These are phyloP conservation scores for Termitomyces sp. DNA, from an alignment of 768 basidiomycete species.

Conservation along the genomic window DNA sequence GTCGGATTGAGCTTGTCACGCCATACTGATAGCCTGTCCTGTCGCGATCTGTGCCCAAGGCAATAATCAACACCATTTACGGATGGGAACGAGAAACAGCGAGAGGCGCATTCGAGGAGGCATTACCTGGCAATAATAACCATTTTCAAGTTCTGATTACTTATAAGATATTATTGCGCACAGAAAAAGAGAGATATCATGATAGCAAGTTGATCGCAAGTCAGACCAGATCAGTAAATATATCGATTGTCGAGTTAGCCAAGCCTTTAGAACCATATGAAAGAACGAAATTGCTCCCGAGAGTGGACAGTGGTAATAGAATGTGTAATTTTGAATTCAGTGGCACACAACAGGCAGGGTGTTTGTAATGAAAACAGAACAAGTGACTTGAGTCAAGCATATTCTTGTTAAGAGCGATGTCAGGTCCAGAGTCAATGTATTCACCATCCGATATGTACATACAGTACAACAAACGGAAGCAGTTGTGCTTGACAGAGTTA, in stretches of 20 bases:
- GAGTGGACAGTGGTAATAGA: not conserved
- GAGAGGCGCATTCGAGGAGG: no score
- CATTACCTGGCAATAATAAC: no score
- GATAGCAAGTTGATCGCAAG: no score
- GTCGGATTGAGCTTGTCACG: no score
- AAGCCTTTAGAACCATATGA: not conserved
- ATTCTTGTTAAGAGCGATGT: not conserved
- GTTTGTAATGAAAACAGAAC: not conserved
- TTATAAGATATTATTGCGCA: no score
- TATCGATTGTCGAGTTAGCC: not conserved
- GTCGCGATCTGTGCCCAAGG: no score
- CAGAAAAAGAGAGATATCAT: not conserved
- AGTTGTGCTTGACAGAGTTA: not conserved
- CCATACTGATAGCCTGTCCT: no score
- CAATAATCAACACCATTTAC: no score
- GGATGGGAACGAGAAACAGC: no score
- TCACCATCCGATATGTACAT: no score
- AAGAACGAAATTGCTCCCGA: not conserved
- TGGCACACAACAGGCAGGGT: not conserved
- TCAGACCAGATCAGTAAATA: not conserved
- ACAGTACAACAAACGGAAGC: not conserved
- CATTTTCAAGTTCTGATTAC: no score
- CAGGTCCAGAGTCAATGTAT: not conserved
- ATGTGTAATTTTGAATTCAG: not conserved
- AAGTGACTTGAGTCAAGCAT: not conserved